A percentile compares a stretch with the other conserved stretches of the same genome.
Conservation (phyloP, 805 yeast genomes). For the Blastobotrys parvus region DNA sequence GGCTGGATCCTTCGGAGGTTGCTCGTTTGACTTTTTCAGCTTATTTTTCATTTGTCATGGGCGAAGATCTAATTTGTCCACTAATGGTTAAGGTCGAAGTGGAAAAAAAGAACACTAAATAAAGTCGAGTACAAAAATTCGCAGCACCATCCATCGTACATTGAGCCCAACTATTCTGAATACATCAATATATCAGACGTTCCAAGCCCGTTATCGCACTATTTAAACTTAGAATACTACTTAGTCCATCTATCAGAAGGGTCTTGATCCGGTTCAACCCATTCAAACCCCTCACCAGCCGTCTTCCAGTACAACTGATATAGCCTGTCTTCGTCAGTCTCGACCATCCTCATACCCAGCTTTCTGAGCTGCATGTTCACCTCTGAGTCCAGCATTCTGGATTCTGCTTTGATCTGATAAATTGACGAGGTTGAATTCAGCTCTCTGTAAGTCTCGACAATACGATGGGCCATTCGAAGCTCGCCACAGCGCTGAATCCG, state of each 20-base stretch:
- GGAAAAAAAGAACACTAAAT: too few species aligned
- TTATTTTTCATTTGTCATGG: too few species aligned
- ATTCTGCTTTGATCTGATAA: too few species aligned
- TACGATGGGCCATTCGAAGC: neutral
- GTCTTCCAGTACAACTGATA: slow-evolving; percentile 78
- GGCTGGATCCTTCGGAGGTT: too few species aligned
- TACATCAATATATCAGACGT: too few species aligned
- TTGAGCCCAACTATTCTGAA: too few species aligned
- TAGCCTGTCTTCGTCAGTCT: slow-evolving; percentile 54
- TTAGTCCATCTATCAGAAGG: slow-evolving; percentile 47
- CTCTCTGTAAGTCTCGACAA: neutral
- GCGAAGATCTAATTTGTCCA: too few species aligned
- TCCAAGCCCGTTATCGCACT: too few species aligned
- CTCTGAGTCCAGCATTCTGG: neutral
- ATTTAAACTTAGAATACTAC: slow-evolving; percentile 1
- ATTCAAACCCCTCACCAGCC: slow-evolving; percentile 75
- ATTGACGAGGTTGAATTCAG: neutral
- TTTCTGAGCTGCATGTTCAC: slow-evolving; percentile 9
- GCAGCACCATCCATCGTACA: too few species aligned
- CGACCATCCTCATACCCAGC: slow-evolving; percentile 11
- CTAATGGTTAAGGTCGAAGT: too few species aligned
- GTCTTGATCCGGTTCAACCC: slow-evolving; percentile 88
- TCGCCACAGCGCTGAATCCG: neutral
- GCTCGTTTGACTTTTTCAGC: too few species aligned
- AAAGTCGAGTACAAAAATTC: too few species aligned